Base-by-base conservation (phyloP, 225 moss, liverwort and hornwort species). In the Straminergon stramineum region DNA sequence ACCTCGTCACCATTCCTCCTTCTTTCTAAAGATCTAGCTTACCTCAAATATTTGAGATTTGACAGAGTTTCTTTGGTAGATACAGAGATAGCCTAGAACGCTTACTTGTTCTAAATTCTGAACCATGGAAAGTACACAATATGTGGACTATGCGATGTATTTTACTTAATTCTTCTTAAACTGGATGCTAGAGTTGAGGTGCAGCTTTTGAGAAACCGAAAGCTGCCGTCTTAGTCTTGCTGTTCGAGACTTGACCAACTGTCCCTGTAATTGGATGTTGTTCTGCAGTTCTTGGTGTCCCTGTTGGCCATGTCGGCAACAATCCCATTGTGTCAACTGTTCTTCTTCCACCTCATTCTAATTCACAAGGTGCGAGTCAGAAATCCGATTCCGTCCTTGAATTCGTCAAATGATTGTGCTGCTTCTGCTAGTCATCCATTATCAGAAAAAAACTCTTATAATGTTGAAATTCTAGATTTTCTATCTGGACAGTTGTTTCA, bases 321-420 rank as follows among this genome's bases (percentile, higher is more conserved):
- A 81, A 91, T 97, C 26, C 98, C 98, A 73, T 91, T 98, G 79
- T 92, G 95, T 81, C 98, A 98, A 91, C 92, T 98, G 23, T 96
- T 98, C 88, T 97, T 96, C 89, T 98, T 98, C 91, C 98, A 98
- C 90, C 91, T 97, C 68, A 97, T 98, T 87, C 92, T 98, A 74
- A 97, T 98, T 48, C 96, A 95, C 86, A 98, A 98, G 98, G 98
- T 98, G 91, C 51, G 80, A 56, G 85, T 87, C 82, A 51, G 57
- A 87, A 52, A 86, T 53, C n/a, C 70, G 63, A 75, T 80, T 79
- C 37, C 77, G 27, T 51, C 55, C 70, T 48, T 37, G 81, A 45
- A 79, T 41, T 68, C 30, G 55, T 84, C 45, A 82, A 68, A 53
- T 76, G 41, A 69, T 60, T 78, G 31, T 73, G 39, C 62, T 74